Base-by-base conservation (phyloP, 208 protist species). In the Wallacemonas sp. region DNA sequence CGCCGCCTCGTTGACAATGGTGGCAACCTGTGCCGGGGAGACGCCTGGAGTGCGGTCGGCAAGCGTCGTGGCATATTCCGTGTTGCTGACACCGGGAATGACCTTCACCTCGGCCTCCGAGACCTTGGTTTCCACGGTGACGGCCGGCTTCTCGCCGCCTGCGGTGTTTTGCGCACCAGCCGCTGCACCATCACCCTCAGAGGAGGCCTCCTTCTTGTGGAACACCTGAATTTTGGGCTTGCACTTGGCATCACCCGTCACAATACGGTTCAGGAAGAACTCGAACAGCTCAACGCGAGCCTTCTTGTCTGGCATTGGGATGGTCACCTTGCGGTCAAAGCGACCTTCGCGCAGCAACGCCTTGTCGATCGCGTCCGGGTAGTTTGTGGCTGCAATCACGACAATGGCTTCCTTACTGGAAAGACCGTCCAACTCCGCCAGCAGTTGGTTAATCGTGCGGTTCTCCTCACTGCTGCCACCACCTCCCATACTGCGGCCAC, bases 301-400 rank as follows among this genome's bases (percentile, higher is more conserved):
- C 60, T 81, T 66, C 42, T 78, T 71, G 68, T 97, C 93, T 4
- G 93, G 93, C 87, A 96, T 94, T 0, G 90, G 89, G 53, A 97
- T 93, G 74, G 93, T 92, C 27, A 97, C 85, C 63, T 97, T 96
- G 21, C 91, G 81, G 50, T 97, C 93, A 68, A 97, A 97, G 15
- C 93, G 86, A n/a, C 93, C 93, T 63, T 94, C 89, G 42, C 93
- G 89, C 52, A 96, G 80, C 13, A 97, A 82, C 17, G 93, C 93
- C 63, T 96, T 94, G 75, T 99, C 98, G 17, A 99, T 88, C 2
- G 80, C 81, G 10, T 99, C 95, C 2, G 97, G 94, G 64, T 97
- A 98, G 75, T 99, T 99, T 15, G 98, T 99, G 1, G 98, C 98
- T 12, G 89, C 97, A 55, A 99, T 91, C 2, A 99, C 97, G 21